Conservation (phyloP, 2,329 filamentous ascomycete species). For the Dryadomyces quercus-mongolicae region DNA sequence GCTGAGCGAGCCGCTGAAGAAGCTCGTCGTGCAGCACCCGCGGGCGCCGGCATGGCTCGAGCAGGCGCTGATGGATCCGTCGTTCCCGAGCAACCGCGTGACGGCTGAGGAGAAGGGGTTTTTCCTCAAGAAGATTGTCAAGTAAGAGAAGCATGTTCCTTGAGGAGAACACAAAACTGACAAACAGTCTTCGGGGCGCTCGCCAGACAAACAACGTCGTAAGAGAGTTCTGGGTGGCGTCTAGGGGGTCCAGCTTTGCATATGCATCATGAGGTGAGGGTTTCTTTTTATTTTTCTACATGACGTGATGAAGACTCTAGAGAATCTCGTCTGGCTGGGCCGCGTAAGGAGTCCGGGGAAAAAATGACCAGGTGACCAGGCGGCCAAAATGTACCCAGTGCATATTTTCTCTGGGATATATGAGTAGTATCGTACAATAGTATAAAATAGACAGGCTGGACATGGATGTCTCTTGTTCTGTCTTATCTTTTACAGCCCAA, state of each 20-base stretch:
- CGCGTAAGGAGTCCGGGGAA: background rate
- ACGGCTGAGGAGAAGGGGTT: constrained; percentile 44
- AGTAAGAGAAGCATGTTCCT: constrained; percentile 23
- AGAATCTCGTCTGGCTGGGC: too few relatives aligned
- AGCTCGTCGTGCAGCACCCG: constrained; percentile 45
- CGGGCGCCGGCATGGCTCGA: constrained; percentile 52
- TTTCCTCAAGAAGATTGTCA: constrained; percentile 56
- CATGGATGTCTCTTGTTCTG: too few relatives aligned
- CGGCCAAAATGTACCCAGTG: background rate
- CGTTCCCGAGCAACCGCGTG: constrained; percentile 49
- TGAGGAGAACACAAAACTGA: background rate
- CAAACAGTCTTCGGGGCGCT: constrained; percentile 46
- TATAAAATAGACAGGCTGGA: background rate
- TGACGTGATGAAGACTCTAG: background rate
- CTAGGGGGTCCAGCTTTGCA: constrained; percentile 47
- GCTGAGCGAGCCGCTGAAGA: constrained; percentile 59
- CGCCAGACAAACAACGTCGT: constrained; percentile 54
- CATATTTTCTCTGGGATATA: too few relatives aligned
- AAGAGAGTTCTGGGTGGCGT: constrained; percentile 61
- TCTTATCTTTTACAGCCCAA: constrained; percentile 28
- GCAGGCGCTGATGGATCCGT: constrained; percentile 38
- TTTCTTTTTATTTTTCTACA: background rate
- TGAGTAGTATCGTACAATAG: too few relatives aligned
- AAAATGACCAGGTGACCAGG: background rate
- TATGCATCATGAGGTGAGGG: constrained; percentile 33